Conservation (phyloP, 1,139 yeast genomes). For the Hansenula lynferdii region DNA sequence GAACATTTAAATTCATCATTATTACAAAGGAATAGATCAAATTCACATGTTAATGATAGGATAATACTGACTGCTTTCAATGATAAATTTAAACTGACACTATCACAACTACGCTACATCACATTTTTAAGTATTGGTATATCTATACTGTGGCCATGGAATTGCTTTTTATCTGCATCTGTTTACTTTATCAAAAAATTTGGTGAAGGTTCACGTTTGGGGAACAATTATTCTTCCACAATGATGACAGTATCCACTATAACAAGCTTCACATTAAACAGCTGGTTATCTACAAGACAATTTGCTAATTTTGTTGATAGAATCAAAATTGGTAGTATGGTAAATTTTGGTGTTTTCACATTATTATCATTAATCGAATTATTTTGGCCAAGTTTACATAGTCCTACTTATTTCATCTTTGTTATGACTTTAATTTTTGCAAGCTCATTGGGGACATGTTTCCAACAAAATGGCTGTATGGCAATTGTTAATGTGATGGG, state of each 20-base stretch:
- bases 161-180: constrained; percentile 81
- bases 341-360: constrained; percentile 29
- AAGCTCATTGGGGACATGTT: constrained; percentile 62
- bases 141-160: constrained; percentile 95
- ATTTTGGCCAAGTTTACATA: constrained; percentile 36
- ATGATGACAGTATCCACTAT: constrained; percentile 89
- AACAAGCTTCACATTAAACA: constrained; percentile 57
- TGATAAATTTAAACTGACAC: constrained; percentile 2
- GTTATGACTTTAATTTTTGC: constrained; percentile 55
- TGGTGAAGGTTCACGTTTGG: constrained; percentile 44
- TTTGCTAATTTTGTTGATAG: constrained; percentile 60
- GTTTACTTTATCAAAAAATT: constrained; percentile 74
- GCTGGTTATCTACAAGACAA: constrained; percentile 66
- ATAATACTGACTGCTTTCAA: background rate
- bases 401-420: constrained; percentile 36
- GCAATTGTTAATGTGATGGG: constrained; percentile 82
- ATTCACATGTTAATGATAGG: background rate
- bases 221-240: constrained; percentile 67
- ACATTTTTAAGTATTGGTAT: constrained; percentile 71
- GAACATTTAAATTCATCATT: background rate
- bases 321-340: constrained; percentile 32
- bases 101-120: constrained; percentile 39
- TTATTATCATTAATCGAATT: constrained; percentile 47
- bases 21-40: background rate
- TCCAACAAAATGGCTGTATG: constrained; percentile 87